Evolutionary conservation across 257 asterid genomes (phyloP), one percentile per base, ranked within the genome.

Genomic region (Anisodus acutangulus): DNA sequence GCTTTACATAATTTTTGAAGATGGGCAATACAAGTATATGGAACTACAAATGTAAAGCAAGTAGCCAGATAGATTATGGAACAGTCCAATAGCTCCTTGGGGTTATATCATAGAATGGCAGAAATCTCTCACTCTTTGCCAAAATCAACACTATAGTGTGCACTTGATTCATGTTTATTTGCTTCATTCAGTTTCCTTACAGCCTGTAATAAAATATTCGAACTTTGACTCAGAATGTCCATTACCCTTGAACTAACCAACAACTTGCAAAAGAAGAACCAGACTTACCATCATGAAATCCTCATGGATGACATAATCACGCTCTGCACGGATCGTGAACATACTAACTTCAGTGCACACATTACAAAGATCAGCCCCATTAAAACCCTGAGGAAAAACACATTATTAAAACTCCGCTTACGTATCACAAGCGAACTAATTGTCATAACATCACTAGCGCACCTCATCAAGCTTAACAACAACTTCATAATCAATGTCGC

Each of bases 391-490:
- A 86, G 43, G 8, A 49, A 31, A 54, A 74, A 47, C 19, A 51
- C 22, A 51, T 0, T 51, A 45, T 49, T 62, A 76, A 19, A 22
- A 51, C 81, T 76, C 63, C 22, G 0, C 12, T 8, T 22, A 3
- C 15, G 45, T 9, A 19, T 41, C 66, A 41, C 19, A 72, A 51
- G 37, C 62, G 57, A 71, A 83, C 55, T 41, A 37, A 71, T 71
- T 41, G 22, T 59, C 66, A 19, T 58, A 71, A 54, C 10, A 69
- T 37, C 16, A 8, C 63, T 31, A 81, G 85, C 88, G 83, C 63
- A 91, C 94, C 91, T 93, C 96, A 8, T 94, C 97, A 86, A 93
- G 97, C 85, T 92, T 93, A 83, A 92, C 92, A 80, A 92, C 90
- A 71, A 96, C 94, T 84, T 93, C 97, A 53, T 93, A 92, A 87